Evolutionary conservation across 2,329 filamentous ascomycete species (phyloP).

Genomic region (Dactylellina drechsleri): DNA sequence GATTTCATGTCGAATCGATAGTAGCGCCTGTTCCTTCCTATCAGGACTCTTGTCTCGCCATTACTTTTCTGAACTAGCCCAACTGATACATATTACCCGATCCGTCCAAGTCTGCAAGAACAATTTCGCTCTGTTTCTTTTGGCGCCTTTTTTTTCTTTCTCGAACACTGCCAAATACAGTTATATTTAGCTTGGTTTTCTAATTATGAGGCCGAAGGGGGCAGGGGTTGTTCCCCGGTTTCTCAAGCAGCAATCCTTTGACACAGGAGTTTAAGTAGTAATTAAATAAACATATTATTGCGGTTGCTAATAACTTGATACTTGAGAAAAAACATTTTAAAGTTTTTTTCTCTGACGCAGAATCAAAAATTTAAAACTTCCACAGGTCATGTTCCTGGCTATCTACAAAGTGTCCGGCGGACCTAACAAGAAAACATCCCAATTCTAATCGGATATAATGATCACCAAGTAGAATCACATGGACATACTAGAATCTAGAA

Average conservation of each 20-base stretch:
- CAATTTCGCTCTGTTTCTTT: not conserved
- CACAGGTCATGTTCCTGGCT: no score
- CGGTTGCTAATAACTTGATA: no score
- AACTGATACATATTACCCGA: constrained; percentile 2
- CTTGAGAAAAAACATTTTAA: no score
- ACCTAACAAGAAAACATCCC: no score
- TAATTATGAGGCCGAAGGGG: not conserved
- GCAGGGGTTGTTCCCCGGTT: not conserved
- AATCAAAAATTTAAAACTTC: no score
- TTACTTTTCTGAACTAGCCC: constrained; percentile 2
- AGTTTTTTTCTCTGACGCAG: no score
- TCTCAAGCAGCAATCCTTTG: not conserved
- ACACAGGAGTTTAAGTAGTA: no score
- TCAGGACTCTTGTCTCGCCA: constrained; percentile 9
- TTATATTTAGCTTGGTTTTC: constrained; percentile 43
- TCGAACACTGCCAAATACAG: constrained; percentile 47
- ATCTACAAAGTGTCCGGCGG: no score
- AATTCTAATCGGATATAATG: no score
- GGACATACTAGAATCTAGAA: no score
- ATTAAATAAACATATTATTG: no score
- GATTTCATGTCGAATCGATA: constrained; percentile 19
- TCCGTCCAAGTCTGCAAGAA: not conserved
- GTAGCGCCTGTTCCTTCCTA: constrained; percentile 18
- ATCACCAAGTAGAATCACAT: no score
- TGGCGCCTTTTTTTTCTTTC: constrained; percentile 28